A percentile compares a stretch with the other conserved stretches of the same genome.
Conservation (phyloP, 768 basidiomycete species). For the Podaxis sp. region DNA sequence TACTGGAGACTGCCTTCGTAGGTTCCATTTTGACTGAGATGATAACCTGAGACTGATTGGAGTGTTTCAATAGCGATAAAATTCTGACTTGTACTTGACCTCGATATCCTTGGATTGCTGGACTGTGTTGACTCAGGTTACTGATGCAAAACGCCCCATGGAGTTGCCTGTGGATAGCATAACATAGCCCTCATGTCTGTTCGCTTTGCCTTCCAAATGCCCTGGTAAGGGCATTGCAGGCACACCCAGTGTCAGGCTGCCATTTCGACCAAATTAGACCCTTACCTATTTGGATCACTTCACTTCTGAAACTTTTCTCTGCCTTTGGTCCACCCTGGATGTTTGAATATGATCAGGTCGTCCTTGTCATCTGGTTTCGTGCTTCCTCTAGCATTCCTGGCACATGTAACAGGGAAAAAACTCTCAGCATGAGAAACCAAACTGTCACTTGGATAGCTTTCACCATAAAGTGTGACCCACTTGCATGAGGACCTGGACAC, state of each 20-base stretch:
- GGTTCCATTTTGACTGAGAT: constrained; percentile 25
- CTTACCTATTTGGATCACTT: too few species aligned
- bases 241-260: too few species aligned
- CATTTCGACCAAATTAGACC: too few species aligned
- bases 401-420: not conserved
- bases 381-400: constrained; percentile 34
- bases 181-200: constrained; percentile 18
- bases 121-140: constrained; percentile 53
- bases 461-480: constrained; percentile 28
- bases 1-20: constrained; percentile 57
- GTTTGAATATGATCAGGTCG: constrained; percentile 6
- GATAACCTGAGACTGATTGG: not conserved
- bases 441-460: constrained; percentile 23
- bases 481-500: constrained; percentile 31
- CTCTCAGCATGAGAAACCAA: not conserved
- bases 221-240: too few species aligned
- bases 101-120: constrained; percentile 72
- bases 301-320: too few species aligned
- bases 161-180: constrained; percentile 55
- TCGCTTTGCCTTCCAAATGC: not conserved
- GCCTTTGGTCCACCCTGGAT: too few species aligned
- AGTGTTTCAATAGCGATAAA: constrained; percentile 42
- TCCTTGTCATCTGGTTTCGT: constrained; percentile 7
- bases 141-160: constrained; percentile 68
- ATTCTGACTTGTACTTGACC: constrained; percentile 63